Base-by-base conservation (phyloP, 2,329 filamentous ascomycete genomes). In the Pyricularia grisea region DNA sequence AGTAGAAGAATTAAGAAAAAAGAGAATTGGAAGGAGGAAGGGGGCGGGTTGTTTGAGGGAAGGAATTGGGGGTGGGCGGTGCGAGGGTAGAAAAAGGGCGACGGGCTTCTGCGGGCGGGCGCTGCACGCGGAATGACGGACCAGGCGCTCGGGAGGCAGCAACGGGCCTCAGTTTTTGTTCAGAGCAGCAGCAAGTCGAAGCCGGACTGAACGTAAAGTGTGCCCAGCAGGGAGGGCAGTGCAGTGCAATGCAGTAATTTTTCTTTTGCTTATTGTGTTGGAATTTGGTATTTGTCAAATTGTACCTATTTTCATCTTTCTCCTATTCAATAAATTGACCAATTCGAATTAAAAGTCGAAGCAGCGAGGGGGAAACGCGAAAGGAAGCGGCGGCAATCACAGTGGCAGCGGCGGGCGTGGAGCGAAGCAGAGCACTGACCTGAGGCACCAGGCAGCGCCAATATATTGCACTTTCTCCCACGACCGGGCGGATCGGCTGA, bases 401-500 rank as follows among this genome's bases (percentile, higher is more conserved):
- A 50, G 68, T 50, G 66, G 65, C 58, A 20, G 68, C 31, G 55
- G 55, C 65, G 60, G 31, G 66, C 42, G 14, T 31, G 60, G 63
- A 61, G 61, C 58, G 66, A 65, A 70, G 68, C 69, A 70, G 67
- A 67, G 68, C 61, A 50, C 42, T 67, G 66, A 67, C 66, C 31
- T 50, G 58, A 63, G 33, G 31, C 25, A 50, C 33, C 60, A 68
- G 58, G 36, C 33, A 27, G 36, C 66, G 69, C 42, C 42, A 50
- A 50, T 50, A 50, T 50, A 50, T 50, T 50, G 42, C 42, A 50
- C 42, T 50, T 50, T 50, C 42, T 50, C 42, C 20, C 42, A 50
- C 42, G 42, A 50, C 42, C 71, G 72, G 71, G 71, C 71, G 72
- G 71, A 74, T 74, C 73, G 73, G 73, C 72, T 73, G 71, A 73